Conservation (phyloP, 495 filamentous ascomycete species). For the Arthonia radiata region DNA sequence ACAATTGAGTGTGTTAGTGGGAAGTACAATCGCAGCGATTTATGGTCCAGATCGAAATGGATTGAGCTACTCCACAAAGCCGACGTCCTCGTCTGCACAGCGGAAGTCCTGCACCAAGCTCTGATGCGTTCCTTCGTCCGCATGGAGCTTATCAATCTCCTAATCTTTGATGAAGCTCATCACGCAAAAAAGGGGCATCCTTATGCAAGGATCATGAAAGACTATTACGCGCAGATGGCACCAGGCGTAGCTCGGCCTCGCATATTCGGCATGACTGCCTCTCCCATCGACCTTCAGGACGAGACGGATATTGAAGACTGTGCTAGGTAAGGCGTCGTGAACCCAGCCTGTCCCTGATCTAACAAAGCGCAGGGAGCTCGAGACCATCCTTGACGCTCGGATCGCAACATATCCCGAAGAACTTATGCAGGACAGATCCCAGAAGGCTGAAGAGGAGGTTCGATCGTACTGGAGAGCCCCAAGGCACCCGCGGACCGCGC, state of each 20-base stretch:
- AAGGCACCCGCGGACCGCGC: conserved; percentile 31
- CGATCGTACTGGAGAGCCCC: conserved; percentile 29
- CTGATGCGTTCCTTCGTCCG: conserved; percentile 59
- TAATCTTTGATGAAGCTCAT: conserved; percentile 93
- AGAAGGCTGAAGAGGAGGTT: conserved; percentile 35
- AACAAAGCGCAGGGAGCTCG: conserved; percentile 30
- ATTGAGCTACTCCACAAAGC: conserved; percentile 35
- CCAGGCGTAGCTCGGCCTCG: conserved; percentile 31
- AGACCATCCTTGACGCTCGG: conserved; percentile 48
- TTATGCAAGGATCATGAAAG: conserved; percentile 75
- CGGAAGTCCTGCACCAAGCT: conserved; percentile 56
- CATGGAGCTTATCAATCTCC: conserved; percentile 66
- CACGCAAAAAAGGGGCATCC: conserved; percentile 89
- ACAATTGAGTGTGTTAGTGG: conserved; percentile 61
- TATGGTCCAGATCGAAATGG: conserved; percentile 48
- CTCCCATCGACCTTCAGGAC: conserved; percentile 81
- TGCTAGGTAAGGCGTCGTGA: conserved; percentile 24
- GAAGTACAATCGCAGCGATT: conserved; percentile 37
- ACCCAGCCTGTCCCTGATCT: neutral
- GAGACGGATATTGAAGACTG: conserved; percentile 42
- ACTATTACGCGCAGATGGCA: conserved; percentile 43
- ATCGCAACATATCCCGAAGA: conserved; percentile 63
- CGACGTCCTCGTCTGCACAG: conserved; percentile 85
- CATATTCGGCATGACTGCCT: conserved; percentile 94
- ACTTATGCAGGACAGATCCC: conserved; percentile 29